A percentile compares a stretch with the other conserved stretches of the same genome.
Conservation (phyloP, 345 rosid genomes). For the Gossypium australe region DNA sequence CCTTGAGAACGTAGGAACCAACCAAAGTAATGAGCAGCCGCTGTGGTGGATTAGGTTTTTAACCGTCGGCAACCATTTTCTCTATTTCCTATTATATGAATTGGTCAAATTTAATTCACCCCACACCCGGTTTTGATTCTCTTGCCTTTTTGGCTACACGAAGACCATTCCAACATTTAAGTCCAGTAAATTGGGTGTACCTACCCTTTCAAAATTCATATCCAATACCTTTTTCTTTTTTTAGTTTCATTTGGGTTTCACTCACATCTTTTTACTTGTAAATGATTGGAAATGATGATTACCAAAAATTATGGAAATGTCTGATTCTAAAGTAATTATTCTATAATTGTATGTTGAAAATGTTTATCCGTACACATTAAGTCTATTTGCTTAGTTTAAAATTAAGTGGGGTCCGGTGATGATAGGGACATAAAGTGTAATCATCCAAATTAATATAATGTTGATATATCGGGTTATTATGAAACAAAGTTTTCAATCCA, state of each 20-base stretch:
- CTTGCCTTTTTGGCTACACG: not conserved
- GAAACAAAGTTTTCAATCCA: slow-evolving; percentile 6
- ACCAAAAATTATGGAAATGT: too few relatives aligned
- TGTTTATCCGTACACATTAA: not conserved
- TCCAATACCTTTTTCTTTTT: too few relatives aligned
- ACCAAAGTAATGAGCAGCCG: slow-evolving; percentile 2
- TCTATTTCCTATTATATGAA: too few relatives aligned
- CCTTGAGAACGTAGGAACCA: not conserved
- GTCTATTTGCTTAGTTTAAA: not conserved
- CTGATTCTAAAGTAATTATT: too few relatives aligned
- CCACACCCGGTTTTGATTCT: not conserved
- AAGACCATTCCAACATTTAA: not conserved
- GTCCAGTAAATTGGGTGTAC: too few relatives aligned
- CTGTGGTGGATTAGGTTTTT: not conserved
- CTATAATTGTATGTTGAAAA: too few relatives aligned
- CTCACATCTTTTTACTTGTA: too few relatives aligned
- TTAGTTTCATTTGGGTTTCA: too few relatives aligned
- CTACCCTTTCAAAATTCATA: too few relatives aligned
- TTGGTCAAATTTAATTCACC: too few relatives aligned
- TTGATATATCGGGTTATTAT: not conserved
- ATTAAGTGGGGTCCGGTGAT: not conserved
- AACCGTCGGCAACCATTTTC: too few relatives aligned
- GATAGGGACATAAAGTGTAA: not conserved
- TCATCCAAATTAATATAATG: not conserved
- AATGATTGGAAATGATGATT: too few relatives aligned